These are phyloP conservation scores for Trebouxia sp. DNA, from an alignment of 139 green algal genomes.

Conservation along the genomic window DNA sequence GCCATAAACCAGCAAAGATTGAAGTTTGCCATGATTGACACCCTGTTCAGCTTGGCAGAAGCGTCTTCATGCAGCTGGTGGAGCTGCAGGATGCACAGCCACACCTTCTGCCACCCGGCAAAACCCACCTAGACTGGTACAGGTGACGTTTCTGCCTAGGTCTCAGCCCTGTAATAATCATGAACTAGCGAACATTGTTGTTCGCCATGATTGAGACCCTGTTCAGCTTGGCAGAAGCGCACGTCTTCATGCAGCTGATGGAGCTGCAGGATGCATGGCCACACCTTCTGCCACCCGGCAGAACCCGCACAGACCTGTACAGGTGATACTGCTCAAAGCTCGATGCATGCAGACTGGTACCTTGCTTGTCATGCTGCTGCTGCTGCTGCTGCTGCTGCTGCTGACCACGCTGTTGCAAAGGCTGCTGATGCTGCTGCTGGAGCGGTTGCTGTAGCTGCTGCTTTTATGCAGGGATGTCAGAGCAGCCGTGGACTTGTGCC, in stretches of 20 bases:
- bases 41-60: conserved; percentile 94
- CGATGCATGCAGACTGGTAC: no score
- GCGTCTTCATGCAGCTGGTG: conserved; percentile 91
- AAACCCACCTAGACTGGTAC: conserved; percentile 48
- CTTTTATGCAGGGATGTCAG: conserved; percentile 86
- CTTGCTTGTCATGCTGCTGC: background rate
- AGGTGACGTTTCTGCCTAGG: no score
- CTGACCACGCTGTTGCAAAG: background rate
- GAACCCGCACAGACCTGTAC: conserved; percentile 49
- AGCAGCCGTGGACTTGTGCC: conserved; percentile 94
- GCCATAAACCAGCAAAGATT: no score
- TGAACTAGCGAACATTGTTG: no score
- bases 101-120: conserved; percentile 46
- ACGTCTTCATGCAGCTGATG: conserved; percentile 92
- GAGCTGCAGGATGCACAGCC: conserved; percentile 62
- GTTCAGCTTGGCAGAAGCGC: conserved; percentile 92
- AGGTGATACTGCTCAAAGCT: no score
- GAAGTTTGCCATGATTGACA: conserved; percentile 94
- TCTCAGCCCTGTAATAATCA: no score
- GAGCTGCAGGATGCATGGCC: conserved; percentile 62
- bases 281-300: conserved; percentile 46
- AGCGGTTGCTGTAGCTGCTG: no score
- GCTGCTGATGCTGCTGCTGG: no score
- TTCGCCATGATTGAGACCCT: conserved; percentile 95
- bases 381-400: no score